These are phyloP conservation scores for Benincasa hispida DNA, from an alignment of 306 rosid genomes.

Conservation along the genomic window DNA sequence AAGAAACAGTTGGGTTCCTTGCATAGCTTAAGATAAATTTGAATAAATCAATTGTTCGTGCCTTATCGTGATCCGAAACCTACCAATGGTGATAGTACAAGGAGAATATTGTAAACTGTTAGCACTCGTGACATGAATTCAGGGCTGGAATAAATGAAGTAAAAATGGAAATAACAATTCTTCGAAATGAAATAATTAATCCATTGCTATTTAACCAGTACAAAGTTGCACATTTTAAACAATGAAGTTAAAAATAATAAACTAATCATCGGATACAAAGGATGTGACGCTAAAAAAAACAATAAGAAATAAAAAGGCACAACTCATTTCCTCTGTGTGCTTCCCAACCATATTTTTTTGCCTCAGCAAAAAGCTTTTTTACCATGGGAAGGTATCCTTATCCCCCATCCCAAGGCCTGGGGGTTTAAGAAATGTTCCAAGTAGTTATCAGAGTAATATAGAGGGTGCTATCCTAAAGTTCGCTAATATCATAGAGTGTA, in stretches of 20 bases:
- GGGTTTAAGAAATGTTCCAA: not conserved
- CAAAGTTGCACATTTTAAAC: not conserved
- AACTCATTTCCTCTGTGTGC: too few species aligned
- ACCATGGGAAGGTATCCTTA: not conserved
- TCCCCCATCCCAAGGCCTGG: not conserved
- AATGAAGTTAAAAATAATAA: not conserved
- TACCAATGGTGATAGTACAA: constrained; percentile 5
- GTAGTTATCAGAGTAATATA: not conserved
- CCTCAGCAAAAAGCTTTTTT: not conserved
- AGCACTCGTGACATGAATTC: not conserved
- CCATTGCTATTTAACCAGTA: not conserved
- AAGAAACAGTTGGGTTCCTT: constrained; percentile 33
- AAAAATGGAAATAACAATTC: not conserved
- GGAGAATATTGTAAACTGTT: not conserved
- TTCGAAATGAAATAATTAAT: not conserved
- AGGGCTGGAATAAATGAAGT: not conserved
- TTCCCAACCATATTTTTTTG: not conserved
- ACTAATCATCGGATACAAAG: not conserved
- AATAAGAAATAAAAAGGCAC: not conserved
- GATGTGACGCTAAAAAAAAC: not conserved
- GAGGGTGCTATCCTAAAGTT: not conserved
- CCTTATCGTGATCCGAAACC: constrained; percentile 50
- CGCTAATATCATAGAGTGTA: not conserved
- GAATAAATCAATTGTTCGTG: constrained; percentile 78
- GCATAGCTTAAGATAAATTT: constrained; percentile 71